Evolutionary conservation across 805 yeast genomes (phyloP), one percentile per base, ranked within the genome.

Genomic region (Saccharomycopsis schoenii): DNA sequence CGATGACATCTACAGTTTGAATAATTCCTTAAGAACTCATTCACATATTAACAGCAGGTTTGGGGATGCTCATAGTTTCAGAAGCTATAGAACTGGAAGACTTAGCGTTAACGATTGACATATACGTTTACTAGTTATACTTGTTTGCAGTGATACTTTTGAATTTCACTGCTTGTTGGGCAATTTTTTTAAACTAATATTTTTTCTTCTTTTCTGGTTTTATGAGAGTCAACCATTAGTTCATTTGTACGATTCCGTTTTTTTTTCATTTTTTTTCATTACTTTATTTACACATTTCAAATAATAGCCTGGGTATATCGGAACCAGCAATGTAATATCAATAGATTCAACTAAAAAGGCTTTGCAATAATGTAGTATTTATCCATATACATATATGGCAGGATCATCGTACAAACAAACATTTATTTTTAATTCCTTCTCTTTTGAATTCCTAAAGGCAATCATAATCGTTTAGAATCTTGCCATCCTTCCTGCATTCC

Each of bases 1-100:
- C 54, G 61, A 61, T 57, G 64, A 61, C 52, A n/a, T 56, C n/a
- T 50, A 59, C 51, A 61, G 64, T 24, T 61, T 61, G 56, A 61
- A 57, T 25, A 61, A 59, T 54, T 59, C 60, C 14, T 56, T 59
- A n/a, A 56, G 58, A 52, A 58, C 63, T 9, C 59, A 58, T 50
- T 61, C 60, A 6, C 41, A 50, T 21, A 17, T 21, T 39, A 37
- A 47, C 21, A 59, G 40, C 39, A 34, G 62, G 43, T 34, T 39
- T 24, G 58, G 58, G 25, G 63, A 61, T 24, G 58, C 55, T 19
- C 55, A 61, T 40, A 61, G 63, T 29, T 54, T 61, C 17, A 42
- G 19, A 36, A 61, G 63, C 50, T 56, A 54, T 29, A 61, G 58
- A 34, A 61, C 63, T 19, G 63, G 63, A 6, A 58, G 57, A 42